Evolutionary conservation across 352 stramenopile species (phyloP).

Genomic region (Pythium apleroticum): DNA sequence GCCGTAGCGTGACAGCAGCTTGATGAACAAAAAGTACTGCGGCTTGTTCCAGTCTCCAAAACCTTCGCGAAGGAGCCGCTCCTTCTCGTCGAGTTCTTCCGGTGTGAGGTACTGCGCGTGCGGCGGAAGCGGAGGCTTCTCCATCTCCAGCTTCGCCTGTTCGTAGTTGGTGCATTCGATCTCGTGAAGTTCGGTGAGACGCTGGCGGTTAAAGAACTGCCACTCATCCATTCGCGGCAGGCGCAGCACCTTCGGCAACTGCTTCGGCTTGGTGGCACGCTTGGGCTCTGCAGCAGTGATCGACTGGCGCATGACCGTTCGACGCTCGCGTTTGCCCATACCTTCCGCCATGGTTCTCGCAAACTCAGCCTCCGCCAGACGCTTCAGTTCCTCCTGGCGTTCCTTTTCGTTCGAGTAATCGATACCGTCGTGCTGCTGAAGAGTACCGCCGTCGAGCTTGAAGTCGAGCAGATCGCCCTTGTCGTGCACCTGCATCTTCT

Average conservation of each 20-base stretch:
- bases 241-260: conserved; percentile 75
- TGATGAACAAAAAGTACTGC: conserved; percentile 86
- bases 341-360: conserved; percentile 73
- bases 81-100: conserved; percentile 91
- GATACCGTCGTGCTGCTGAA: conserved; percentile 96
- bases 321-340: conserved; percentile 83
- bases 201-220: conserved; percentile 87
- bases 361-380: conserved; percentile 81
- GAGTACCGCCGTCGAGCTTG: conserved; percentile 91
- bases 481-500: conserved; percentile 83
- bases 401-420: conserved; percentile 95
- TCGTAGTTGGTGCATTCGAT: conserved; percentile 84
- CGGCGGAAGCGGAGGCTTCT: conserved; percentile 72
- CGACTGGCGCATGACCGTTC: conserved; percentile 71
- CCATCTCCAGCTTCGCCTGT: conserved; percentile 66
- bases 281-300: conserved; percentile 48
- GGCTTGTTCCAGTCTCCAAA: conserved; percentile 89
- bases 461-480: conserved; percentile 89
- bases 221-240: conserved; percentile 86
- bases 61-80: conserved; percentile 83
- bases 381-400: conserved; percentile 82
- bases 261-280: conserved; percentile 68
- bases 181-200: conserved; percentile 79
- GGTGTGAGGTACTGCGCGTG: conserved; percentile 79
- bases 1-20: conserved; percentile 76